These are phyloP conservation scores for Podila minutissima DNA, from an alignment of 192 early-diverging fungal genomes.

Conservation along the genomic window DNA sequence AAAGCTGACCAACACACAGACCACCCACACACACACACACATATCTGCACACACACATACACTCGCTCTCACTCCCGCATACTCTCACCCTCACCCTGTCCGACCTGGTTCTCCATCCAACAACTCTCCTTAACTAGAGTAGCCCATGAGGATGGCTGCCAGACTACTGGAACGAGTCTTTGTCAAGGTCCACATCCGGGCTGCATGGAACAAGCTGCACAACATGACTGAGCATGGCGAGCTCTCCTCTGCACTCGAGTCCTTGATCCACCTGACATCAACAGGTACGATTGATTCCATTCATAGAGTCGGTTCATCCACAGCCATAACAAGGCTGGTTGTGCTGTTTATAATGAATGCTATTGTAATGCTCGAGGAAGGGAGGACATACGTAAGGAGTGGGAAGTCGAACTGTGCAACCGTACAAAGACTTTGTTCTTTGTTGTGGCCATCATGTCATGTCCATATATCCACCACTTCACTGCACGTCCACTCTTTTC, in stretches of 20 bases:
- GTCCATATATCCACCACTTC: neutral
- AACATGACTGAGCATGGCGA: slow-evolving; percentile 57
- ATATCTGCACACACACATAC: neutral
- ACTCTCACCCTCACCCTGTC: neutral
- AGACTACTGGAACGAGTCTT: slow-evolving; percentile 43
- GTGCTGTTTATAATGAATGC: no score
- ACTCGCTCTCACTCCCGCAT: neutral
- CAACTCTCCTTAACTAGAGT: neutral
- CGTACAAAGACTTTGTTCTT: no score
- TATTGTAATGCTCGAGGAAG: neutral
- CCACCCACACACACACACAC: no score
- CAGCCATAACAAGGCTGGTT: no score
- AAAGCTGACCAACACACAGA: no score
- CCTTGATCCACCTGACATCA: slow-evolving; percentile 50
- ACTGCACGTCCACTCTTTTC: neutral
- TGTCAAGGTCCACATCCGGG: slow-evolving; percentile 53
- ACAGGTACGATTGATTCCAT: slow-evolving; percentile 19
- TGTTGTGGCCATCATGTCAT: no score
- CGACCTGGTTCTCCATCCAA: neutral
- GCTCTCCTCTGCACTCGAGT: slow-evolving; percentile 53
- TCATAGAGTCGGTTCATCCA: neutral
- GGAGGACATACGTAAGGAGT: no score
- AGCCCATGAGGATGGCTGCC: slow-evolving; percentile 22
- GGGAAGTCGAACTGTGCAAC: no score
- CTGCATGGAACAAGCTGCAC: slow-evolving; percentile 58